A percentile compares a stretch with the other conserved stretches of the same genome.
These are phyloP conservation scores for Trametes cinnabarina DNA, from an alignment of 768 basidiomycete species.

Conservation along the genomic window DNA sequence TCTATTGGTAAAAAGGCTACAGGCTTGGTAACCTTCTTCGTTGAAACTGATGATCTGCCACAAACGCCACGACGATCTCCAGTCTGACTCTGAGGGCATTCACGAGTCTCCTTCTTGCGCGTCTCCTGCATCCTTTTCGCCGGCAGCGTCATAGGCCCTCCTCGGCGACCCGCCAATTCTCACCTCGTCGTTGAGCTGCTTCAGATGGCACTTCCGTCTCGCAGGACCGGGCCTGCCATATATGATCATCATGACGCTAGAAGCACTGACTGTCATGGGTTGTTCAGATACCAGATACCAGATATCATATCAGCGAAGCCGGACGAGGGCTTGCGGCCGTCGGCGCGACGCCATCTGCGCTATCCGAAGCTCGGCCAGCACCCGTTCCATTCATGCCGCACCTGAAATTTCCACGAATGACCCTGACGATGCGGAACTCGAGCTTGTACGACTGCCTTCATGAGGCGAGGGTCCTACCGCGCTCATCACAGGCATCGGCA, in stretches of 20 bases:
- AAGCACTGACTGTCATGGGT: constrained; percentile 1
- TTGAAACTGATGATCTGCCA: too few relatives aligned
- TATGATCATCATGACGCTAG: background rate
- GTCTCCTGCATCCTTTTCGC: background rate
- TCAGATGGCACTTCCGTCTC: background rate
- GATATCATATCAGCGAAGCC: background rate
- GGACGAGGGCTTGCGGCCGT: background rate
- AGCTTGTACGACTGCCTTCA: background rate
- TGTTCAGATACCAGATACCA: background rate
- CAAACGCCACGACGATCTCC: background rate
- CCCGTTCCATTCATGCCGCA: background rate
- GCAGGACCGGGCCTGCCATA: background rate
- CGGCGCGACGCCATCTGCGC: background rate
- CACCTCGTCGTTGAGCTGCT: background rate
- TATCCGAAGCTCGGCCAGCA: constrained; percentile 5
- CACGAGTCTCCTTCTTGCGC: background rate
- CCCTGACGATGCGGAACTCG: background rate
- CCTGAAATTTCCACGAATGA: background rate
- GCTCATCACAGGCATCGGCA: too few relatives aligned
- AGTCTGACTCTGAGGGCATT: background rate
- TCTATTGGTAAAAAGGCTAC: background rate
- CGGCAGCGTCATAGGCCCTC: background rate
- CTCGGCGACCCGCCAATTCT: background rate
- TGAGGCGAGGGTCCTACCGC: background rate
- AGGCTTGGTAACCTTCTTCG: background rate